Evolutionary conservation across 805 yeast genomes (phyloP).

Genomic region (Sporopachydermia quercuum): DNA sequence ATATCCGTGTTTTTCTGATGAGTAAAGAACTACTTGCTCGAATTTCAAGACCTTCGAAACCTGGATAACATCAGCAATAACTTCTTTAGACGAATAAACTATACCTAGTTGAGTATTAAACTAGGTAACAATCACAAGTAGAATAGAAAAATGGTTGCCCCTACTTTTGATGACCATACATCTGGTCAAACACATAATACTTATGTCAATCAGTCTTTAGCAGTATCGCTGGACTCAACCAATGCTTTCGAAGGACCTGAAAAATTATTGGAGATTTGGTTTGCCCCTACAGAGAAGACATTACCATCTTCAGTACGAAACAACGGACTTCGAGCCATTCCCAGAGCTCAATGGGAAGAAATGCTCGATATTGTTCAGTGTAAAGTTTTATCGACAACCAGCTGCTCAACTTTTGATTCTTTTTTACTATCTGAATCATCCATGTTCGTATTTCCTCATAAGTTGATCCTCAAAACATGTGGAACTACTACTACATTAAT

Average conservation of each 20-base stretch:
- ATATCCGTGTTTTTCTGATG: neutral
- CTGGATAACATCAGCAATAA: neutral
- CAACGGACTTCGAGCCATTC: conserved; percentile 43
- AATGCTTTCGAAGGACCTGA: conserved; percentile 97
- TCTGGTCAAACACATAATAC: conserved; percentile 21
- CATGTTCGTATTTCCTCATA: conserved; percentile 76
- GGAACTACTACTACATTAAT: conserved; percentile 88
- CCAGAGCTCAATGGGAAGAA: conserved; percentile 51
- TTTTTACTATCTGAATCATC: conserved; percentile 82
- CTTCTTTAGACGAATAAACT: too few species aligned
- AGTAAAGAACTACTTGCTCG: neutral
- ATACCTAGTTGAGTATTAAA: too few species aligned
- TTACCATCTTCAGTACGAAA: conserved; percentile 22
- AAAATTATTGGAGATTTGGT: conserved; percentile 83
- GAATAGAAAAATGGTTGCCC: conserved; percentile 4
- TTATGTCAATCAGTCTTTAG: conserved; percentile 64
- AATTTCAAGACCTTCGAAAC: neutral
- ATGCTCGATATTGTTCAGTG: conserved; percentile 76
- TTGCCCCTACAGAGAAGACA: conserved; percentile 35
- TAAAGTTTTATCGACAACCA: conserved; percentile 69
- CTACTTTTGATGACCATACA: conserved; percentile 1
- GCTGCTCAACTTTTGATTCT: conserved; percentile 56
- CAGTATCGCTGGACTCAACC: conserved; percentile 70
- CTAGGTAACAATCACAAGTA: too few species aligned
- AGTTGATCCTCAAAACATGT: conserved; percentile 80